Evolutionary conservation across 129 eudicot species (phyloP), one percentile per base, ranked within the genome.

Genomic region (Pulicaria dysenterica): DNA sequence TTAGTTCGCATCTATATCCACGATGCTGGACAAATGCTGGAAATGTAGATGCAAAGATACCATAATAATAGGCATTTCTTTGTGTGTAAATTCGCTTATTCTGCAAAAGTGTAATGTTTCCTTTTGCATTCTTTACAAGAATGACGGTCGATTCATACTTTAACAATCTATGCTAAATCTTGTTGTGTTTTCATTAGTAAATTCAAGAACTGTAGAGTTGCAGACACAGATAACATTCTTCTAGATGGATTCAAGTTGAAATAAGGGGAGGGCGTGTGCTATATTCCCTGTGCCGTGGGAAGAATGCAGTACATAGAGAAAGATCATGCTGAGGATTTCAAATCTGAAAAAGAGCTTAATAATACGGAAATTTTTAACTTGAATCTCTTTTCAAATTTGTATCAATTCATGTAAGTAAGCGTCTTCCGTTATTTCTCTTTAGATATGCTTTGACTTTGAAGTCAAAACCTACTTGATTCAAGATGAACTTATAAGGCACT

Each of bases 281-380:
- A 87, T 59, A 66, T 85, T n/a, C 75, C 96, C n/a, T 89, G 87
- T 74, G 92, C 95, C n/a, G 87, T 93, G 98, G 98, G 92, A 47
- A 85, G 95, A 56, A 87, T 87, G 96, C 41, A 79, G 8, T 73
- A 60, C 75, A 80, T 93, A 5, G 89, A 91, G 98, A 92, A 96
- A 62, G 98, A 93, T 3, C 95, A 93, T 72, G 96, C 96, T 3
- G 84, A 80, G 72, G 95, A 87, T 63, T 88, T 83, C 47, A 80
- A 80, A 10, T 91, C 91, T 0, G 95, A 88, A 59, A 79, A 87
- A 73, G 85, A 91, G 95, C 83, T 85, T 37, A 77, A 88, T 57
- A 72, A 77, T 62, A 51, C 36, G 91, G 95, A 15, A 69, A 79
- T 49, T 88, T 88, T 72, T 81, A 76, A 65, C 79, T 80, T 0